Evolutionary conservation across 1,139 yeast species (phyloP), one percentile per base, ranked within the genome.

Genomic region (Nakaseomyces glabratus): DNA sequence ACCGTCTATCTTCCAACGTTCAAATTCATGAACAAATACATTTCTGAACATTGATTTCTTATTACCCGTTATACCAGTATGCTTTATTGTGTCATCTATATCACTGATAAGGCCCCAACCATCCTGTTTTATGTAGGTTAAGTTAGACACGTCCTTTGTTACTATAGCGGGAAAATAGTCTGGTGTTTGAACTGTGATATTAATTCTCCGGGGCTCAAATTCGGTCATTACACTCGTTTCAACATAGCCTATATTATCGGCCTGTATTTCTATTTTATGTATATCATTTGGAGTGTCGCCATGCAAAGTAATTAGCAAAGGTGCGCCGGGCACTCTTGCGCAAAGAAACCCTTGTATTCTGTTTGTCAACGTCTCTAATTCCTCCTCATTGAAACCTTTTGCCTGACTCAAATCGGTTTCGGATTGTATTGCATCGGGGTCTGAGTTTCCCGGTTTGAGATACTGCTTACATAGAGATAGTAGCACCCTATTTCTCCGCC

Each of bases 81-180:
- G 65, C 49, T 93, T 82, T 24, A 90, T 75, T 0, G 99, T 93
- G 52, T 93, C 98, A 53, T 93, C 99, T 33, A 93, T 79, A 57
- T 93, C 99, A 47, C 93, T 78, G 21, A 93, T 86, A 1, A 93
- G 60, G 10, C 84, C 85, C 17, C 80, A 62, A 0, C 94, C 58
- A 7, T 38, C 29, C 2, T 49, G 45, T 36, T 63, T 67, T 4
- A 31, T 31, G 17, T 34, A 34, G 11, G 32, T 19, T 12, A 26
- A 20, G 1, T 54, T 41, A 15, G 33, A 42, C 24, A 19, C 14
- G n/a, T 15, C 18, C 12, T 31, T 7, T 5, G 33, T 8, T 4
- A 31, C 26, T 15, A 19, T 20, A 17, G 21, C 21, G 2, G 33
- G 26, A 21, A 13, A 31, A 21, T 22, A 20, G 12, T 37, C 12